Base-by-base conservation (phyloP, 768 basidiomycete genomes). In the Termitomyces sp. region DNA sequence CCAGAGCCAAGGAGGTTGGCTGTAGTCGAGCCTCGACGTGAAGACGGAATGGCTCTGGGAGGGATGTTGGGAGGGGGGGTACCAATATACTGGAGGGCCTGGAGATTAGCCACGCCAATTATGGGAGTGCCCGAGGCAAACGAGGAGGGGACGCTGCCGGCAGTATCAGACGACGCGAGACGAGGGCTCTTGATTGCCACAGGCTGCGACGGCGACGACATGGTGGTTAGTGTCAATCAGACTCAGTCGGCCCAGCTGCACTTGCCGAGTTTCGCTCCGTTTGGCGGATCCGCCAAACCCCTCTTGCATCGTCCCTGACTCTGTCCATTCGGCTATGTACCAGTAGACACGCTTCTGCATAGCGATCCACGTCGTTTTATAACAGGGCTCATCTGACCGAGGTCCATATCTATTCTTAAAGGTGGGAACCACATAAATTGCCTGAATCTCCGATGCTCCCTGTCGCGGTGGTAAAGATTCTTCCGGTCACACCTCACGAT, bases 31-130 rank as follows among this genome's bases (percentile, higher is more conserved):
- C 10, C 48, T 29, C 48, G 51, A 12, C 37, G 51, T 8, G 50
- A 48, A 7, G 37, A 54, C 8, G 50, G 51, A 5, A 62, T 61
- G 33, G 57, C 66, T 58, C 80, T 74, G 12, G 72, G 73, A 10
- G 85, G 84, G 26, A 86, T 84, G 60, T 82, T 81, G 22, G 87
- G 78, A 0, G 76, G 73, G 16, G 69, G 85, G 6, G 81, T 81
- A 16, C 81, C 82, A 6, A 73, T 66, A 63, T 86, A 89, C 3
- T 88, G 82, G n/a, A 90, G 72, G 15, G 77, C 74, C 34, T 82
- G 80, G 57, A 88, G 70, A 64, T 86, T 83, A 7, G 89, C 86
- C 20, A 88, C 87, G 45, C 85, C 85, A 15, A 75, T 63, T 1
- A 51, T 36, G 9, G 78, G 75, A 4, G 54, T 55, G 9, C 29